Percentiles rank a stretch among this genome's conserved stretches.
phyloP scores from a whole-genome alignment of 805 yeast genomes.

The Metschnikowia arizonensis region DNA sequence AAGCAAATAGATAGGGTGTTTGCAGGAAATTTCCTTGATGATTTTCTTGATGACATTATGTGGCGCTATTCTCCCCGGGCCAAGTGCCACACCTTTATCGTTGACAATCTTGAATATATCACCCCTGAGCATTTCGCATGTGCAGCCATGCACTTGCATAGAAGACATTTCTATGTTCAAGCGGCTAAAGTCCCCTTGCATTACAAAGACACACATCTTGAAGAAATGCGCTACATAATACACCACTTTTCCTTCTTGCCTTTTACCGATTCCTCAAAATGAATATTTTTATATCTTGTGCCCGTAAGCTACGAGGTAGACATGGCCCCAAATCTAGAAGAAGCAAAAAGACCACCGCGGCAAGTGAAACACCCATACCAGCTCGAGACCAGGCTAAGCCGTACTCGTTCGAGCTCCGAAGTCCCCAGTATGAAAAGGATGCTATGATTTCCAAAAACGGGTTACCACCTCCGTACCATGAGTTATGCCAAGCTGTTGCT shows the following conservation, averaged over 20 bases:
- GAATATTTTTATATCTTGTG: not conserved
- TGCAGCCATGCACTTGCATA: not conserved
- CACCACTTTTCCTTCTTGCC: not conserved
- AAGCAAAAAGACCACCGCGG: not conserved
- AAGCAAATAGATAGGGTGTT: not conserved
- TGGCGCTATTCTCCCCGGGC: not conserved
- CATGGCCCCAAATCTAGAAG: not conserved
- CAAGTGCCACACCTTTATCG: not conserved
- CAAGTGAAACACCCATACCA: not conserved
- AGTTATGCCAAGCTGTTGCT: constrained; percentile 1
- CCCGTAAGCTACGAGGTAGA: constrained; percentile 1
- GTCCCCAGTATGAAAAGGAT: constrained; percentile 3
- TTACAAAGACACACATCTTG: constrained; percentile 2
- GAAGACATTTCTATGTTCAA: not conserved
- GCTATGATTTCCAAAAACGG: not conserved
- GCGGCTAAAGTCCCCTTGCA: not conserved
- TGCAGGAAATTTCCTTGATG: not conserved
- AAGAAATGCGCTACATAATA: not conserved
- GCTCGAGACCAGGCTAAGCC: not conserved
- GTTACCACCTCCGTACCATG: not conserved
- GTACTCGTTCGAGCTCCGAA: not conserved
- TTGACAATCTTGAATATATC: not conserved
- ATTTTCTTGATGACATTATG: not conserved
- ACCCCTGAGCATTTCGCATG: not conserved
- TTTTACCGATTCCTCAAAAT: not conserved